These are phyloP conservation scores for Suillus plorans DNA, from an alignment of 768 basidiomycete species.

Conservation along the genomic window DNA sequence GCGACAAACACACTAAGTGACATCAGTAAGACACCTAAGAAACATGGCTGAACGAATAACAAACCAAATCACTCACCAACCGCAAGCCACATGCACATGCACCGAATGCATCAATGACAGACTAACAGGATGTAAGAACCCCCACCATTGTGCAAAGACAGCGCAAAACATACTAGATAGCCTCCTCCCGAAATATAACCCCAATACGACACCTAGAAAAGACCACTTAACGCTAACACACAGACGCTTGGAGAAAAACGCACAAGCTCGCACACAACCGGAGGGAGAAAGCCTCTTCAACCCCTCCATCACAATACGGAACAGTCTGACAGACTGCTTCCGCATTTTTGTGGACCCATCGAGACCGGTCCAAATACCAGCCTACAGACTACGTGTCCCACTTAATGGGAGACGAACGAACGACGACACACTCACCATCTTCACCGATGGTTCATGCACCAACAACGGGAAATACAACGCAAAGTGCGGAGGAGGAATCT, in stretches of 20 bases:
- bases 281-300: neutral
- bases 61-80: accelerated
- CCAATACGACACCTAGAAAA: neutral
- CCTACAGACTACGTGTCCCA: neutral
- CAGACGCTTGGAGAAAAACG: constrained; percentile 5
- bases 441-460: constrained; percentile 26
- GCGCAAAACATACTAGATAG: neutral
- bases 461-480: constrained; percentile 13
- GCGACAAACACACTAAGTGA: neutral
- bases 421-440: neutral
- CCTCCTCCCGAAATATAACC: neutral
- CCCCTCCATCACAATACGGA: neutral
- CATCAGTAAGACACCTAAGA: neutral
- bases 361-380: accelerated
- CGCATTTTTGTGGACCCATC: neutral
- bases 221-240: constrained; percentile 7
- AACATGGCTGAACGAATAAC: neutral
- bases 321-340: neutral
- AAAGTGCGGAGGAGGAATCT: too few species aligned
- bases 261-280: accelerated
- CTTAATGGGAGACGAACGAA: neutral
- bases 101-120: neutral
- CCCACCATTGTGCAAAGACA: neutral
- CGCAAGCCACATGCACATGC: neutral
- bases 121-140: neutral